Evolutionary conservation across 2,329 filamentous ascomycete species (phyloP).

Genomic region (Lasiodiplodia sp.): DNA sequence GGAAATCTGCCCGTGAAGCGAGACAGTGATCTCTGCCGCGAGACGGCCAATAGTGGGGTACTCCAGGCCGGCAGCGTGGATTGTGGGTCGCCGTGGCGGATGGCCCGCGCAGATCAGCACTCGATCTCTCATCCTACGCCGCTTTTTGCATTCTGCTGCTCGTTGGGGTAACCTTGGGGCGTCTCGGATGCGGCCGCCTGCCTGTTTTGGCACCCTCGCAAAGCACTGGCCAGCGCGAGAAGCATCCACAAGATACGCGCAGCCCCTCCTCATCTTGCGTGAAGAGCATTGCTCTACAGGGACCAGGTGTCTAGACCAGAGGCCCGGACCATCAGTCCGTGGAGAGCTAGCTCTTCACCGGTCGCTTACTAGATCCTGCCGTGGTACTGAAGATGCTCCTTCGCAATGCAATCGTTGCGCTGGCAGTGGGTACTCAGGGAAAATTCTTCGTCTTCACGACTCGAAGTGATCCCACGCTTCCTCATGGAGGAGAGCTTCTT

Average conservation of each 20-base stretch:
- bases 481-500: not conserved
- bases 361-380: conserved; percentile 17
- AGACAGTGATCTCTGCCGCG: not conserved
- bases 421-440: conserved; percentile 19
- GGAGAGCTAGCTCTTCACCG: conserved; percentile 14
- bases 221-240: conserved; percentile 22
- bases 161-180: conserved; percentile 1
- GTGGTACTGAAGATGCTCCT: conserved; percentile 4
- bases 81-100: conserved; percentile 23
- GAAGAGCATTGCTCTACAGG: conserved; percentile 4
- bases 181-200: conserved; percentile 15
- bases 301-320: conserved; percentile 5
- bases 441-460: conserved; percentile 16
- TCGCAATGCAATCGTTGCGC: conserved; percentile 1
- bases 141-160: conserved; percentile 16
- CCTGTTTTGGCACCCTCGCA: conserved; percentile 7
- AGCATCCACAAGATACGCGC: conserved; percentile 6
- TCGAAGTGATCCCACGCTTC: not conserved
- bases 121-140: conserved; percentile 24
- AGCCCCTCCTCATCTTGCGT: conserved; percentile 15
- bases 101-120: conserved; percentile 22
- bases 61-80: conserved; percentile 20
- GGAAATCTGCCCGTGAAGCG: not conserved
- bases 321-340: conserved; percentile 6
- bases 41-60: conserved; percentile 10